Evolutionary conservation across 129 eudicot species (phyloP).

Genomic region (Helichrysum umbraculigerum): DNA sequence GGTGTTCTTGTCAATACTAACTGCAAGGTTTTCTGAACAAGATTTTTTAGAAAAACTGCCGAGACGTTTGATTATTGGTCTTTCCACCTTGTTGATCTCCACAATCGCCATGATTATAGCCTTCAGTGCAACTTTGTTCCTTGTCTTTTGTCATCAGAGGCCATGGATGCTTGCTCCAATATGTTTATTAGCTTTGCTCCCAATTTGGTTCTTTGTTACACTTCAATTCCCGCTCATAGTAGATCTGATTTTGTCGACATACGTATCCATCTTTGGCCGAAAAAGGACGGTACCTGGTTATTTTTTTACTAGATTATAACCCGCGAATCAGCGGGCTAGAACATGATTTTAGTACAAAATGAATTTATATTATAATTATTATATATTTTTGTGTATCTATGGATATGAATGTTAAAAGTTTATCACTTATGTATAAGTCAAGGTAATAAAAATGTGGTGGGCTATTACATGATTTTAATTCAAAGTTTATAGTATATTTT

Average conservation of each 20-base stretch:
- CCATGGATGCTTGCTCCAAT: conserved; percentile 33
- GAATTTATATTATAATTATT: no score
- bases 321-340: no score
- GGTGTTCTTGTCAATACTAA: conserved; percentile 31
- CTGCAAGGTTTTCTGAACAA: conserved; percentile 33
- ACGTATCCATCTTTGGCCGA: conserved; percentile 11
- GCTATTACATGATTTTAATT: no score
- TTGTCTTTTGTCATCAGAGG: conserved; percentile 20
- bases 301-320: no score
- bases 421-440: no score
- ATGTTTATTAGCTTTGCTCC: conserved; percentile 14
- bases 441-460: no score
- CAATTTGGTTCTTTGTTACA: conserved; percentile 16
- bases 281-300: no score
- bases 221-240: conserved; percentile 28
- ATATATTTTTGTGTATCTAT: no score
- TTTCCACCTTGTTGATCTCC: conserved; percentile 27
- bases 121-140: conserved; percentile 29
- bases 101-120: conserved; percentile 38
- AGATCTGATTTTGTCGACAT: conserved; percentile 26
- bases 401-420: no score
- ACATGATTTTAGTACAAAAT: no score
- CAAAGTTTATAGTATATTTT: no score
- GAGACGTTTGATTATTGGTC: conserved; percentile 28
- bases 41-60: conserved; percentile 33